These are phyloP conservation scores for Emericellopsis cladophorae DNA, from an alignment of 2,329 filamentous ascomycete species.

Conservation along the genomic window DNA sequence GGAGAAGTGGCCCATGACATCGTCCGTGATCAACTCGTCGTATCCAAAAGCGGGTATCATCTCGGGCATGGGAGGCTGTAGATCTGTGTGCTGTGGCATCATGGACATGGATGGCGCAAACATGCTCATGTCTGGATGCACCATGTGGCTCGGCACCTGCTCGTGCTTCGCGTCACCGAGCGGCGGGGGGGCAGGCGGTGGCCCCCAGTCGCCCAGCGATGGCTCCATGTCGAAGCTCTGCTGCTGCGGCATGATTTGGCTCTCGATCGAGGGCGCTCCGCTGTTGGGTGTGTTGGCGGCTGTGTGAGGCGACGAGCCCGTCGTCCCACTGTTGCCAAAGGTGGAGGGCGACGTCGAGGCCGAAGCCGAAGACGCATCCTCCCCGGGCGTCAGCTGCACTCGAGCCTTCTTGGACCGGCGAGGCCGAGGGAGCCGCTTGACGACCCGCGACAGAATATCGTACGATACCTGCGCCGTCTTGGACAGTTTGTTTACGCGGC, in stretches of 20 bases:
- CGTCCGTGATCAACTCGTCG: constrained; percentile 8
- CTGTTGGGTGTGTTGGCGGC: neutral
- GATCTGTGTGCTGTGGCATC: constrained; percentile 1
- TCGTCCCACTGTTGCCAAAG: neutral
- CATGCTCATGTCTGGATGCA: neutral
- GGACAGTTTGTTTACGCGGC: constrained; percentile 15
- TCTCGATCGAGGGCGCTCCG: neutral
- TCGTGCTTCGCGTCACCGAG: neutral
- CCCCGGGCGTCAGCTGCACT: neutral
- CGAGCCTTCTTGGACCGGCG: constrained; percentile 6
- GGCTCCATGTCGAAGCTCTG: neutral
- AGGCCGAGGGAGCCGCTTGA: constrained; percentile 12
- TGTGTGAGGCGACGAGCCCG: neutral
- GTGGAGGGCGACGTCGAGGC: constrained; percentile 1
- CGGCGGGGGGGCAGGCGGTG: neutral
- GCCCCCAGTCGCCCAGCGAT: neutral
- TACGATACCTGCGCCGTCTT: constrained; percentile 20
- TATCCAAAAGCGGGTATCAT: constrained; percentile 4
- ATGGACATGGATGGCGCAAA: neutral
- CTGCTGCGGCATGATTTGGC: neutral
- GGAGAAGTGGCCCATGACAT: constrained; percentile 10
- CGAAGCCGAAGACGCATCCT: neutral
- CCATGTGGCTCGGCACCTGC: neutral
- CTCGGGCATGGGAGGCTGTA: constrained; percentile 3
- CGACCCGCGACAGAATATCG: constrained; percentile 17